Evolutionary conservation across 495 filamentous ascomycete species (phyloP).

Genomic region (Physcia stellaris): DNA sequence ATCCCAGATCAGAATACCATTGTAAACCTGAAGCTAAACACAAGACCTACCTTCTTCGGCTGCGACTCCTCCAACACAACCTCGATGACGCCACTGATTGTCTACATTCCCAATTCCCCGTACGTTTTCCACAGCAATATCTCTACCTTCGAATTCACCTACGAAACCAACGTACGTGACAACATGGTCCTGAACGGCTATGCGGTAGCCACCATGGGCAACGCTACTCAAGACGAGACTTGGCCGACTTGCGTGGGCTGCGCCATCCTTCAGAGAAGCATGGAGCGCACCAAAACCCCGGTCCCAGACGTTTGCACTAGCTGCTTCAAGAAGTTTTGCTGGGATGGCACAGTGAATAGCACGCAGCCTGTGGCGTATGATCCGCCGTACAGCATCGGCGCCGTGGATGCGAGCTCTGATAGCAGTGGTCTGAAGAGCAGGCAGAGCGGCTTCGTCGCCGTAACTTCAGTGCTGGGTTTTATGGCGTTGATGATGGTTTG

Average conservation of each 20-base stretch:
- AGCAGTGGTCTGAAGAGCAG: too few relatives aligned
- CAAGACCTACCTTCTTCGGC: constrained; percentile 82
- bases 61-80: constrained; percentile 63
- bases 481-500: too few relatives aligned
- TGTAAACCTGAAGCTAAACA: constrained; percentile 74
- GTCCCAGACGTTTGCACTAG: constrained; percentile 53
- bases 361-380: constrained; percentile 20
- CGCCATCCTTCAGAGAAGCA: constrained; percentile 66
- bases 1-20: constrained; percentile 80
- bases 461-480: too few relatives aligned
- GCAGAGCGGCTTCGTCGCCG: too few relatives aligned
- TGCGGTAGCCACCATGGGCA: constrained; percentile 67
- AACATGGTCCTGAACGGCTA: constrained; percentile 73
- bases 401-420: too few relatives aligned
- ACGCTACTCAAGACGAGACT: constrained; percentile 52
- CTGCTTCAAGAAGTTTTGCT: constrained; percentile 79
- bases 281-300: constrained; percentile 48
- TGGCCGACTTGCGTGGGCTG: constrained; percentile 81
- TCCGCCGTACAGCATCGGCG: too few relatives aligned
- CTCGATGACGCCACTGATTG: constrained; percentile 46
- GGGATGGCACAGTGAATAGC: constrained; percentile 56
- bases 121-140: constrained; percentile 62
- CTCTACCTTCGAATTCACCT: constrained; percentile 53
- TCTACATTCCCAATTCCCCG: constrained; percentile 84
- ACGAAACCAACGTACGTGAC: constrained; percentile 52